phyloP scores from a whole-genome alignment of 2,329 filamentous ascomycete genomes.

The Epichloe sibirici region DNA sequence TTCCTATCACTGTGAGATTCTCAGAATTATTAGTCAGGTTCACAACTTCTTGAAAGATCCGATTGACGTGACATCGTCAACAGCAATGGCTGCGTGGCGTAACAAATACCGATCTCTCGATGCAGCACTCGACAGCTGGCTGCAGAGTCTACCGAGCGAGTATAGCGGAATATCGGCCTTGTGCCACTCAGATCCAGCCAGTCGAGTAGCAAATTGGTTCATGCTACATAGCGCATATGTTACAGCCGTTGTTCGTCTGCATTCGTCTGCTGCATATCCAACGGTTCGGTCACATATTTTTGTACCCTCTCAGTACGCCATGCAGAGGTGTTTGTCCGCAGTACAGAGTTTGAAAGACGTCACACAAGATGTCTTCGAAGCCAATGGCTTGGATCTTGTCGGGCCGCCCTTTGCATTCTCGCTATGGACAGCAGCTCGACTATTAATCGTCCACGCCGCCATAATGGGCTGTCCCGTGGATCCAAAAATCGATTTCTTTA shows the following conservation, averaged over 20 bases:
- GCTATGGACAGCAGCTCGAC: slow-evolving; percentile 29
- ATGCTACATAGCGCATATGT: slow-evolving; percentile 34
- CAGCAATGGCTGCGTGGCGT: slow-evolving; percentile 28
- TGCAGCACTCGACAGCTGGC: slow-evolving; percentile 26
- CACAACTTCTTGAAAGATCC: slow-evolving; percentile 30
- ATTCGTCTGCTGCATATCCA: slow-evolving; percentile 31
- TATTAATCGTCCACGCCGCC: slow-evolving; percentile 29
- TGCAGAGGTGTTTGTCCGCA: slow-evolving; percentile 31
- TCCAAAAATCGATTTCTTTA: slow-evolving; percentile 29
- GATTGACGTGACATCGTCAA: slow-evolving; percentile 25
- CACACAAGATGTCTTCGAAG: slow-evolving; percentile 30
- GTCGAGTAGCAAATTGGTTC: slow-evolving; percentile 34
- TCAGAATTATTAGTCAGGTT: slow-evolving; percentile 29
- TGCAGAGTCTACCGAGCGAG: slow-evolving; percentile 30
- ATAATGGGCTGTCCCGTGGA: slow-evolving; percentile 25
- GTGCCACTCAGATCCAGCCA: slow-evolving; percentile 32
- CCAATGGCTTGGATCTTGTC: slow-evolving; percentile 28
- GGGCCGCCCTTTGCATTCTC: slow-evolving; percentile 33
- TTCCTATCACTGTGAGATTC: slow-evolving; percentile 32
- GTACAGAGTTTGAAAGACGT: slow-evolving; percentile 32
- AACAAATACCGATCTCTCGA: slow-evolving; percentile 29
- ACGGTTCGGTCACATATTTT: slow-evolving; percentile 28
- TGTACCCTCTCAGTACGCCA: slow-evolving; percentile 30
- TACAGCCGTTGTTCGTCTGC: slow-evolving; percentile 30
- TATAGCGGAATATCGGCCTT: slow-evolving; percentile 33